A percentile compares a stretch with the other conserved stretches of the same genome.
phyloP scores from a whole-genome alignment of 768 basidiomycete species.

The Mrakia hoshinonis region DNA sequence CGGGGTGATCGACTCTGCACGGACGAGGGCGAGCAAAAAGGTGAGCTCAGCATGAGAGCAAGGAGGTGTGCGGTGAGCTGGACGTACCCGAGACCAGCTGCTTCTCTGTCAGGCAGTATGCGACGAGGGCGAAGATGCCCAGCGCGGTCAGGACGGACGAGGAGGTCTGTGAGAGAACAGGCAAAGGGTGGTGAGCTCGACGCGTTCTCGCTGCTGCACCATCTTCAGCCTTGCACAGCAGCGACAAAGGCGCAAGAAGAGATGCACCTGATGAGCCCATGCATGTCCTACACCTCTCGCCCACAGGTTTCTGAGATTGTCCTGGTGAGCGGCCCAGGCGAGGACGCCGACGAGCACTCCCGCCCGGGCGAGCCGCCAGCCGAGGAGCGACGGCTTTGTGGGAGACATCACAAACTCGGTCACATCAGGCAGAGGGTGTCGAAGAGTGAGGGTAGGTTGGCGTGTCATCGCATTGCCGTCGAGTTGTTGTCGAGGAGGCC shows the following conservation, averaged over 20 bases:
- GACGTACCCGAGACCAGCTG: neutral
- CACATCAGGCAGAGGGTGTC: neutral
- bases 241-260: too few species aligned
- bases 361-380: neutral
- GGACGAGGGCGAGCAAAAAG: neutral
- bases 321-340: neutral
- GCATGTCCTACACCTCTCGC: too few species aligned
- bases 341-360: neutral
- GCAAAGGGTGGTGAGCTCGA: too few species aligned
- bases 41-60: neutral
- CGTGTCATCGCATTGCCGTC: neutral
- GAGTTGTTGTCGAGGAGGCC: too few species aligned
- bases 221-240: too few species aligned
- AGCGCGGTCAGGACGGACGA: too few species aligned
- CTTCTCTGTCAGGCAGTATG: neutral
- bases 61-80: neutral
- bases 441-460: neutral
- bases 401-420: slow-evolving; percentile 5
- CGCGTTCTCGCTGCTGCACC: too few species aligned
- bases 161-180: too few species aligned
- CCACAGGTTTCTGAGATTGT: too few species aligned
- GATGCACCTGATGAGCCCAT: too few species aligned
- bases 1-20: slow-evolving; percentile 5
- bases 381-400: neutral
- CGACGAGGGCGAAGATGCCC: too few species aligned